phyloP scores from a whole-genome alignment of 371 early-diverging fungal genomes.

The Mucor saturninus region DNA sequence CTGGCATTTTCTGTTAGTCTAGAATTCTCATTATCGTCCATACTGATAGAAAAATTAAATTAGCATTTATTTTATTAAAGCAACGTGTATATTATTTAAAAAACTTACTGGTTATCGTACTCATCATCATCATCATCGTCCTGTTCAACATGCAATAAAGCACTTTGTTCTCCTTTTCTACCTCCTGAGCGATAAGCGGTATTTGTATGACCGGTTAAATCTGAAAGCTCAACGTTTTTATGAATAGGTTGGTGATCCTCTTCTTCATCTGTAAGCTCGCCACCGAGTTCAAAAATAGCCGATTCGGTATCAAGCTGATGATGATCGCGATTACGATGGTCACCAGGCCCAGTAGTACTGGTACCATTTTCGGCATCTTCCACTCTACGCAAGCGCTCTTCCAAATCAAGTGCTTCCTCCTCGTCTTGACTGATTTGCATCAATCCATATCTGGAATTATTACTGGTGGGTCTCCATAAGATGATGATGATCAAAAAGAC shows the following conservation, averaged over 20 bases:
- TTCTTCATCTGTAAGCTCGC: conserved; percentile 61
- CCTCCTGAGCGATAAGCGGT: background rate
- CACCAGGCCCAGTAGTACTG: background rate
- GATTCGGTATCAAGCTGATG: conserved; percentile 48
- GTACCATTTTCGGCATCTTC: conserved; percentile 50
- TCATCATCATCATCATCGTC: conserved; percentile 44
- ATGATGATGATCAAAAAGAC: conserved; percentile 79
- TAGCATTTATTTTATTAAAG: background rate
- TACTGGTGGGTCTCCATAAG: conserved; percentile 92
- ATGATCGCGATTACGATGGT: conserved; percentile 1
- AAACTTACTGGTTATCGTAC: conserved; percentile 43
- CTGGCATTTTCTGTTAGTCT: conserved; percentile 46
- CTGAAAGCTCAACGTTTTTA: conserved; percentile 23
- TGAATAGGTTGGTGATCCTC: conserved; percentile 29
- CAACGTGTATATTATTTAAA: background rate
- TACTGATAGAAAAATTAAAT: conserved; percentile 21
- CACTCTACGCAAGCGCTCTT: conserved; percentile 56
- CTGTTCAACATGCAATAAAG: conserved; percentile 38
- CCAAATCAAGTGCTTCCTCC: conserved; percentile 63
- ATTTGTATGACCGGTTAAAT: conserved; percentile 1
- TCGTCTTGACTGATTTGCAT: conserved; percentile 62
- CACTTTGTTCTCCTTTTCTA: conserved; percentile 28
- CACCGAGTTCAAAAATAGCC: conserved; percentile 72
- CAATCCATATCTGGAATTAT: conserved; percentile 84
- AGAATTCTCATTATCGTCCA: conserved; percentile 46